These are phyloP conservation scores for Guadua angustifolia DNA, from an alignment of 176 grass and related monocot genomes.

Conservation along the genomic window DNA sequence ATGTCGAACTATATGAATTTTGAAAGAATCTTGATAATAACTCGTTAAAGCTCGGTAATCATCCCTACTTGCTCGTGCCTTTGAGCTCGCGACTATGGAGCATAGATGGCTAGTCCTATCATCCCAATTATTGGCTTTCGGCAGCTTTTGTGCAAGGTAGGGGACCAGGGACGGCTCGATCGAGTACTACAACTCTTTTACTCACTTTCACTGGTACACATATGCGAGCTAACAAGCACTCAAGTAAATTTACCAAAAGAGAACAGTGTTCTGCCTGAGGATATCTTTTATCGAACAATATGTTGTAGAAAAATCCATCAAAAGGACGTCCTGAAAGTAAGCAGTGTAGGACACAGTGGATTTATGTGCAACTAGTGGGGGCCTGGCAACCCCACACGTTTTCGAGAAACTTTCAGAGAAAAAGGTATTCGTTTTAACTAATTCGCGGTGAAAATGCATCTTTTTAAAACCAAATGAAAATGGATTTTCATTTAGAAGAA, in stretches of 20 bases:
- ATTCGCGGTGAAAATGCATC: background rate
- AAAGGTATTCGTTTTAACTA: background rate
- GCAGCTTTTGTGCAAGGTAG: conserved; percentile 47
- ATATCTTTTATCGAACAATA: background rate
- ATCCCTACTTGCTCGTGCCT: too few species aligned
- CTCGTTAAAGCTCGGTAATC: too few species aligned
- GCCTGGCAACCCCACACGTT: background rate
- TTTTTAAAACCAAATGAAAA: too few species aligned
- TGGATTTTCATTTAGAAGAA: background rate
- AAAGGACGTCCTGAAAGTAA: background rate
- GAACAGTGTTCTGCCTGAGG: background rate
- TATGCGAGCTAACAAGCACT: conserved; percentile 22
- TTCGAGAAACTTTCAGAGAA: background rate
- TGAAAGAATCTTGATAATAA: too few species aligned
- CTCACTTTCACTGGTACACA: conserved; percentile 23
- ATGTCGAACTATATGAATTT: too few species aligned
- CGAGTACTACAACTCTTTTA: conserved; percentile 24
- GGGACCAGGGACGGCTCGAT: conserved; percentile 16
- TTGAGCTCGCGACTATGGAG: background rate
- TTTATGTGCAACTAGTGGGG: background rate
- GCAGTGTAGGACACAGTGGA: conserved; percentile 5
- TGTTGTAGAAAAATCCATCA: background rate
- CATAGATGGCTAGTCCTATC: conserved; percentile 16
- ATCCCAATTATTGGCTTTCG: conserved; percentile 46
- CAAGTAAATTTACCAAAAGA: background rate